Evolutionary conservation across 805 yeast species (phyloP).

Genomic region (Jamesozyma rosinii): DNA sequence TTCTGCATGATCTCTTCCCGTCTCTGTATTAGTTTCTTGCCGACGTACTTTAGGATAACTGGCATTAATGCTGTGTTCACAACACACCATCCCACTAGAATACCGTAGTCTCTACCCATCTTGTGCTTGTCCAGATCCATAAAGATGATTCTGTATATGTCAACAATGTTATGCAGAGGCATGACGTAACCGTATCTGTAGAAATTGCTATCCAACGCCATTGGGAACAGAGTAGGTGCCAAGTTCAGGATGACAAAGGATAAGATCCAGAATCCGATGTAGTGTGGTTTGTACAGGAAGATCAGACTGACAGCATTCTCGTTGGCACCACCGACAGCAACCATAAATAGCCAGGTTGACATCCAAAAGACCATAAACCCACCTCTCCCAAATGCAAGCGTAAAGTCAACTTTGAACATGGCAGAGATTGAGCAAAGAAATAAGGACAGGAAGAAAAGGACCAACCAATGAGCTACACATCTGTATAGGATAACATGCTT

Average conservation of each 20-base stretch:
- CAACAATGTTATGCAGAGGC: slow-evolving; percentile 61
- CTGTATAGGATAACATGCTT: slow-evolving; percentile 45
- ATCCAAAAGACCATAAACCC: slow-evolving; percentile 75
- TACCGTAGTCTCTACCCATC: slow-evolving; percentile 52
- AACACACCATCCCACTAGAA: slow-evolving; percentile 52
- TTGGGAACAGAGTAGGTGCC: slow-evolving; percentile 58
- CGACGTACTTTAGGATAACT: slow-evolving; percentile 37
- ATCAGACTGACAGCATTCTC: slow-evolving; percentile 52
- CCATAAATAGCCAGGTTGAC: slow-evolving; percentile 56
- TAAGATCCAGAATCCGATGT: slow-evolving; percentile 62
- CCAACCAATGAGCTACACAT: slow-evolving; percentile 37
- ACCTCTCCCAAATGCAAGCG: slow-evolving; percentile 49
- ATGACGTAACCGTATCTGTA: slow-evolving; percentile 56
- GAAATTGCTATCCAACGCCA: slow-evolving; percentile 46
- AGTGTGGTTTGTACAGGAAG: slow-evolving; percentile 50
- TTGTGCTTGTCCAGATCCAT: slow-evolving; percentile 47
- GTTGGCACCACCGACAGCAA: slow-evolving; percentile 68
- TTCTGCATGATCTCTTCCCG: background rate
- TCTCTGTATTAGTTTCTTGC: slow-evolving; percentile 30
- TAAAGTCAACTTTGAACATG: slow-evolving; percentile 58
- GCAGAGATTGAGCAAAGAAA: slow-evolving; percentile 52
- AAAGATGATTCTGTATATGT: slow-evolving; percentile 50
- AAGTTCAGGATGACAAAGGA: slow-evolving; percentile 61
- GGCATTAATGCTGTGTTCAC: slow-evolving; percentile 39
- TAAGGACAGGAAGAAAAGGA: slow-evolving; percentile 50